These are phyloP conservation scores for Xylaria sp. DNA, from an alignment of 2,329 filamentous ascomycete species.

Conservation along the genomic window DNA sequence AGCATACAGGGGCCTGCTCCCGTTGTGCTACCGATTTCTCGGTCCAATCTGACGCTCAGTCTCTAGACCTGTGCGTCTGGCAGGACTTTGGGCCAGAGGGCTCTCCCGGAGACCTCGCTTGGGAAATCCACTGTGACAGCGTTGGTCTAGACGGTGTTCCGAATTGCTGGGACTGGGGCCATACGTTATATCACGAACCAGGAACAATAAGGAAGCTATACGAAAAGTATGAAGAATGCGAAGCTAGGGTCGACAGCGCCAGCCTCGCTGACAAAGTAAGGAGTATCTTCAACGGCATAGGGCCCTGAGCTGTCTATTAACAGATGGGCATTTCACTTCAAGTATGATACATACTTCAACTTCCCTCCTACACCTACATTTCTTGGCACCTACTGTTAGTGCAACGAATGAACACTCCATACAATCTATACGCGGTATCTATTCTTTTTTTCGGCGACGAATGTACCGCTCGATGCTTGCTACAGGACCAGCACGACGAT, in stretches of 20 bases:
- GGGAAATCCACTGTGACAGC: neutral
- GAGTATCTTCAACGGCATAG: too few relatives aligned
- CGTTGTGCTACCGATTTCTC: slow-evolving; percentile 22
- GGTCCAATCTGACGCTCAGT: neutral
- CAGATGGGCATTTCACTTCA: too few relatives aligned
- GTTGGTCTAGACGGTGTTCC: neutral
- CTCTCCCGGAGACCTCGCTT: slow-evolving; percentile 8
- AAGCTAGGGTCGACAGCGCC: too few relatives aligned
- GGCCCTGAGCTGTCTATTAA: too few relatives aligned
- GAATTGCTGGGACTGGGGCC: neutral
- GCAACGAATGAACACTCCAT: neutral
- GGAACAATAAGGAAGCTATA: slow-evolving; percentile 10
- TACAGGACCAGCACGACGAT: too few relatives aligned
- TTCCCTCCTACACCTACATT: slow-evolving; percentile 24
- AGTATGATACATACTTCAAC: too few relatives aligned
- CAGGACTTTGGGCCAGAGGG: slow-evolving; percentile 28
- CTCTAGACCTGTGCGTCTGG: slow-evolving; percentile 18
- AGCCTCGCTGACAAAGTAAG: too few relatives aligned
- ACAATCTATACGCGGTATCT: slow-evolving; percentile 13
- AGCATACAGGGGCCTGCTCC: neutral
- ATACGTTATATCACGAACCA: neutral
- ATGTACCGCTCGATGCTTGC: too few relatives aligned
- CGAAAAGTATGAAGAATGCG: neutral
- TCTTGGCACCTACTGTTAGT: slow-evolving; percentile 29
- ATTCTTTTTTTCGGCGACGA: neutral